Evolutionary conservation across 441 rosid species (phyloP).

Genomic region (Eugenia klotzschiana): DNA sequence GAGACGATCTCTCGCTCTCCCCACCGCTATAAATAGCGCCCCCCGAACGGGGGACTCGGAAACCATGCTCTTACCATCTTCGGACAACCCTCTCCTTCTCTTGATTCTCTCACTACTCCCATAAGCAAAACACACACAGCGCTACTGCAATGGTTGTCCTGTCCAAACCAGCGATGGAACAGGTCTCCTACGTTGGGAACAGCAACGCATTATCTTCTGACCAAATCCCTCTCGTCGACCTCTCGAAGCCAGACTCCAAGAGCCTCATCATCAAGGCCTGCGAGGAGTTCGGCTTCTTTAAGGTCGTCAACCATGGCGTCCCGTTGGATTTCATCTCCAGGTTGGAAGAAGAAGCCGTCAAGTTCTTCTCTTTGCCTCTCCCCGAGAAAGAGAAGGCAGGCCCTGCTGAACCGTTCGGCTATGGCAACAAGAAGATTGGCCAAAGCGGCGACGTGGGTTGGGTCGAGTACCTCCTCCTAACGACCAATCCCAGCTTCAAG

Average conservation of each 20-base stretch:
- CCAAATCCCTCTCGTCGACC: slow-evolving; percentile 42
- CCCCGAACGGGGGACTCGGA: neutral
- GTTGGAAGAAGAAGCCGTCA: slow-evolving; percentile 35
- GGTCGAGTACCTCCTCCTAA: slow-evolving; percentile 9
- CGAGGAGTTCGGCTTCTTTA: slow-evolving; percentile 57
- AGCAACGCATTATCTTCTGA: neutral
- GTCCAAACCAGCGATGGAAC: slow-evolving; percentile 14
- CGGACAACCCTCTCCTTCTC: neutral
- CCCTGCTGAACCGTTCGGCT: slow-evolving; percentile 41
- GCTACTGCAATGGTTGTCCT: slow-evolving; percentile 5
- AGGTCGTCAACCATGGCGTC: slow-evolving; percentile 53
- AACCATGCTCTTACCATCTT: neutral
- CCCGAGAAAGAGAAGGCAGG: slow-evolving; percentile 28
- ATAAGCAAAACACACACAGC: neutral
- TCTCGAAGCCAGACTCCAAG: slow-evolving; percentile 39
- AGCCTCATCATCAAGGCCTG: slow-evolving; percentile 44
- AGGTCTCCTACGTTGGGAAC: slow-evolving; percentile 1
- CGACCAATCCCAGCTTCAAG: neutral
- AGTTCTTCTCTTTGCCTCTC: slow-evolving; percentile 38
- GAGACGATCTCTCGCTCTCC: neutral
- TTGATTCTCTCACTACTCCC: neutral
- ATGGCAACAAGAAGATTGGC: slow-evolving; percentile 46
- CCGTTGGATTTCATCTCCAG: slow-evolving; percentile 24
- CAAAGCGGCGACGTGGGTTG: slow-evolving; percentile 32
- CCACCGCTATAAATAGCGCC: neutral